A percentile compares a stretch with the other conserved stretches of the same genome.
phyloP scores from a whole-genome alignment of 176 grass and related monocot genomes.

The Carex pumila region DNA sequence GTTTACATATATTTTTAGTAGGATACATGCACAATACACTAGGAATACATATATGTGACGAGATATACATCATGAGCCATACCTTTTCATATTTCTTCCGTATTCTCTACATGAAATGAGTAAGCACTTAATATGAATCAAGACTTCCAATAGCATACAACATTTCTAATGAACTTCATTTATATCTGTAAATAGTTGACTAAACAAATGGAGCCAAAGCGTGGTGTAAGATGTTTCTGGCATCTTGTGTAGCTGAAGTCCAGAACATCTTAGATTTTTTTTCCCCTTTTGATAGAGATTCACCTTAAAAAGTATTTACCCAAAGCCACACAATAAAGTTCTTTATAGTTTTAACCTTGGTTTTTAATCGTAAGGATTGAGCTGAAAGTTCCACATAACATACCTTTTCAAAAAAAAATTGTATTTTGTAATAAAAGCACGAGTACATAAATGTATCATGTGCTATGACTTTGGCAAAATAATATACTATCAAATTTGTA shows the following conservation, averaged over 20 bases:
- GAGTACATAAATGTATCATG: too few relatives aligned
- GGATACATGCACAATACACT: too few relatives aligned
- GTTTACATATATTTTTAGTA: too few relatives aligned
- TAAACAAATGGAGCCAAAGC: not conserved
- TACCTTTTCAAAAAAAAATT: not conserved
- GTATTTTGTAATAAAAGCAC: not conserved
- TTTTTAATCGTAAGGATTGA: not conserved
- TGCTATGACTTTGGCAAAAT: not conserved
- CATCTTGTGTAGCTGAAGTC: not conserved
- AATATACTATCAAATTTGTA: not conserved
- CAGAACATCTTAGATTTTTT: not conserved
- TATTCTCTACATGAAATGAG: not conserved
- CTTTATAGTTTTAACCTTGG: not conserved
- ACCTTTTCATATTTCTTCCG: not conserved
- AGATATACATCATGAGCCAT: too few relatives aligned
- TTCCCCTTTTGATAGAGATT: not conserved
- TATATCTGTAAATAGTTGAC: not conserved
- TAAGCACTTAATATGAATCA: not conserved
- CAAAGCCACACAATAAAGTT: not conserved
- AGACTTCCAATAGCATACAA: not conserved
- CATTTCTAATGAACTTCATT: not conserved
- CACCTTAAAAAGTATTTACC: not conserved
- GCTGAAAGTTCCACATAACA: not conserved
- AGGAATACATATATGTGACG: too few relatives aligned
- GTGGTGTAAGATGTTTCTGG: not conserved